A percentile compares a stretch with the other conserved stretches of the same genome.
Evolutionary conservation across 495 filamentous ascomycete genomes (phyloP).

Genomic region (Talaromyces trachyspermus): DNA sequence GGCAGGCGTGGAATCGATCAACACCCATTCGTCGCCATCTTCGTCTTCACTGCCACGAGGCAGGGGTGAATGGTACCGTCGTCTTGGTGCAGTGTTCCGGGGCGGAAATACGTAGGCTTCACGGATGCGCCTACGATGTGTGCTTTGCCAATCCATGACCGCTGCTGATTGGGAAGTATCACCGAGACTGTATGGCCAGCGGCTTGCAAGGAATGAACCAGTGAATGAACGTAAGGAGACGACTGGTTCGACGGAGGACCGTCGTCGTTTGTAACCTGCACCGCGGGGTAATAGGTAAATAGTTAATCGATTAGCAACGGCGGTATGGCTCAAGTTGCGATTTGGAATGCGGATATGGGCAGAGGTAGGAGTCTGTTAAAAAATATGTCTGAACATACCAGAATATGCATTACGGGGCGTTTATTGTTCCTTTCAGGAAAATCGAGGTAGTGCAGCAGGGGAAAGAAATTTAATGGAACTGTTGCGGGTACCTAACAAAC

Average conservation of each 20-base stretch:
- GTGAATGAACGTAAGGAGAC: constrained; percentile 86
- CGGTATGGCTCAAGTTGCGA: too few species aligned
- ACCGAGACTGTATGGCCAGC: constrained; percentile 82
- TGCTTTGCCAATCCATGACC: constrained; percentile 97
- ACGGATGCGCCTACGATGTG: constrained; percentile 83
- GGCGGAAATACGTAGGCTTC: constrained; percentile 82
- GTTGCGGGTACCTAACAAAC: too few species aligned
- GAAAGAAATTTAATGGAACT: constrained; percentile 1
- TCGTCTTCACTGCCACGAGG: constrained; percentile 46
- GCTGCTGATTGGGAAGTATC: constrained; percentile 81
- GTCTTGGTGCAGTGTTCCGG: constrained; percentile 52
- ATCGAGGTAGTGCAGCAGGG: constrained; percentile 9
- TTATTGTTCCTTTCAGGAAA: constrained; percentile 11
- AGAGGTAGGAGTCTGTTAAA: too few species aligned
- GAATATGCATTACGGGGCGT: constrained; percentile 33
- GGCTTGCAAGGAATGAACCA: constrained; percentile 68
- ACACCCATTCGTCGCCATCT: constrained; percentile 80
- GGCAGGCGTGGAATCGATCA: constrained; percentile 83
- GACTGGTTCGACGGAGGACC: constrained; percentile 86
- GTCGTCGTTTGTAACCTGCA: constrained; percentile 85
- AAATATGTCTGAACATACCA: constrained; percentile 21
- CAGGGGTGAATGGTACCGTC: constrained; percentile 59
- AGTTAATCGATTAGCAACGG: neutral
- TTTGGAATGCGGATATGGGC: neutral
- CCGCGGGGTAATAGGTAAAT: constrained; percentile 26